Base-by-base conservation (phyloP, 345 rosid species). In the Brassica incana region DNA sequence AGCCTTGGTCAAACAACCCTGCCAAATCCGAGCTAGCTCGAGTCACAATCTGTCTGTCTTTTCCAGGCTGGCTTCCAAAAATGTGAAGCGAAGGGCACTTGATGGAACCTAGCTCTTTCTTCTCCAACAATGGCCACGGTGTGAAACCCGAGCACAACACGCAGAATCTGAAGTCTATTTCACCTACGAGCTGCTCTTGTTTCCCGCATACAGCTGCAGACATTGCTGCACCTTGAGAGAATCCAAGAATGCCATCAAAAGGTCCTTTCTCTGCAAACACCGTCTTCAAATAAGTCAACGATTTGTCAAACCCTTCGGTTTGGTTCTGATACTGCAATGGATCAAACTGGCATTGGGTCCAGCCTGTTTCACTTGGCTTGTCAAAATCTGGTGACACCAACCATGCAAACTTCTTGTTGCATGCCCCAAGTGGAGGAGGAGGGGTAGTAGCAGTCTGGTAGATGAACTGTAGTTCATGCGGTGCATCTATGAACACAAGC, bases 211-310 rank as follows among this genome's bases (percentile, higher is more conserved):
- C 77, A 29, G 86, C 84, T 77, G 95, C 95, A 72, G 95, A 90
- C 97, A 90, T 89, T 27, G 97, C 98, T 1, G 98, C 99, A 77
- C 99, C 98, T 72, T 90, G 98, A 43, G 97, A 93, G 78, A 96
- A 93, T 72, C 99, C 97, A 14, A 96, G 83, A 63, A 92, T 86
- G 72, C 97, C 99, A 72, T 96, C 99, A 77, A 93, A 93, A 35
- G 97, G 97, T n/a, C 99, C 99, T 76, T 84, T 80, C 80, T 65
- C 76, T 6, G 84, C 82, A 86, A 85, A 87, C 8, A 77, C 65
- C 0, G 29, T 82, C 82, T 83, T 88, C 80, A 95, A 78, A 82
- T 82, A 87, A 38, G 85, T 72, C 32, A 89, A 32, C 7, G 97
- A 96, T 72, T 48, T 67, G 29, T 88, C 91, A 65, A 87, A 85